Conservation (phyloP, 2,329 filamentous ascomycete genomes). For the Phaeosphaeriaceae sp. region DNA sequence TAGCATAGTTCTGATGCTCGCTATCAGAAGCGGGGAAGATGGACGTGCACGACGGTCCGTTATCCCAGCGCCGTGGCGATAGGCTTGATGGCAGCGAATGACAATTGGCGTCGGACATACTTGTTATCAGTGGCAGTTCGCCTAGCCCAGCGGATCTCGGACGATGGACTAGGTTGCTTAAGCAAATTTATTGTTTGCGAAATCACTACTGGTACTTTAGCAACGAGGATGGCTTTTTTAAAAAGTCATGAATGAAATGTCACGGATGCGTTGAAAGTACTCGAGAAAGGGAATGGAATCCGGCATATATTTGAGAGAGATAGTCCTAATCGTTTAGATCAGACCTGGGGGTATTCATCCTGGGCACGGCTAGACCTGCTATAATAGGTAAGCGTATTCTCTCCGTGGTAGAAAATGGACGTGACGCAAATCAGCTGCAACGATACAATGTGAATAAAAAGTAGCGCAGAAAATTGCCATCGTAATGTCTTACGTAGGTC, state of each 20-base stretch:
- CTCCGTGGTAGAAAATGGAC: slow-evolving; percentile 1
- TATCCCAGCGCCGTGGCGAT: slow-evolving; percentile 7
- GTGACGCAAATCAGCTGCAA: slow-evolving; percentile 1
- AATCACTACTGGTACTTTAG: too few species aligned
- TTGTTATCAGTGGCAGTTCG: slow-evolving; percentile 16
- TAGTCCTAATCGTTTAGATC: too few species aligned
- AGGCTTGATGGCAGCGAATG: slow-evolving; percentile 19
- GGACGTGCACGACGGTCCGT: slow-evolving; percentile 3
- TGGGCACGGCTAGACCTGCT: slow-evolving; percentile 21
- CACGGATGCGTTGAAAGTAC: too few species aligned
- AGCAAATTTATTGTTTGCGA: too few species aligned
- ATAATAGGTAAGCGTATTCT: slow-evolving; percentile 9
- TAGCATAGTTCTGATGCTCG: too few species aligned
- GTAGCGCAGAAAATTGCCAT: too few species aligned
- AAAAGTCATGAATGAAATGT: too few species aligned
- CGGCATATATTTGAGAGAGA: too few species aligned
- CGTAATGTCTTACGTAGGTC: background rate
- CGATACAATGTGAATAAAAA: background rate
- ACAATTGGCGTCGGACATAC: slow-evolving; percentile 7
- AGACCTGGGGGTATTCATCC: background rate
- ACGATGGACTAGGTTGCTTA: background rate
- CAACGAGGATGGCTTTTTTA: too few species aligned
- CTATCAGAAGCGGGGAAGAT: slow-evolving; percentile 8
- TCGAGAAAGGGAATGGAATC: too few species aligned
- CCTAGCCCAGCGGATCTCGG: slow-evolving; percentile 5